These are phyloP conservation scores for Sarocladium oryzae DNA, from an alignment of 2,329 filamentous ascomycete species.

Conservation along the genomic window DNA sequence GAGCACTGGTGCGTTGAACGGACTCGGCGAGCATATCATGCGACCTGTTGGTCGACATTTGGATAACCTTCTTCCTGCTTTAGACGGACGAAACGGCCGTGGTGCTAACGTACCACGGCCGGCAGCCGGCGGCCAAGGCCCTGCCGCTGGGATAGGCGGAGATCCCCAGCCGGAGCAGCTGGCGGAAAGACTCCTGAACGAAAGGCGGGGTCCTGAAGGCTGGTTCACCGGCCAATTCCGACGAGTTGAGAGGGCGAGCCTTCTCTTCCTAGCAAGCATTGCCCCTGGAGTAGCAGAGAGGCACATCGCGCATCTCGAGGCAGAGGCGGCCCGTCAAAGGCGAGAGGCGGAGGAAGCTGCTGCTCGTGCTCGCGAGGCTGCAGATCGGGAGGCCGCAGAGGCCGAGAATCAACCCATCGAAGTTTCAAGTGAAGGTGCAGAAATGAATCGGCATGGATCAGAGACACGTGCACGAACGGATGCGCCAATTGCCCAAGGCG, in stretches of 20 bases:
- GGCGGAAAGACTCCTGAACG: constrained; percentile 48
- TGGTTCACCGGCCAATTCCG: constrained; percentile 37
- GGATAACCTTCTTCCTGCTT: constrained; percentile 48
- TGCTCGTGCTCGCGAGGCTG: constrained; percentile 33
- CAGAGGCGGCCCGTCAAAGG: constrained; percentile 40
- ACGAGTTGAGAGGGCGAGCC: constrained; percentile 50
- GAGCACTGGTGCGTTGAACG: constrained; percentile 53
- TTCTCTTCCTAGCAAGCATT: constrained; percentile 60
- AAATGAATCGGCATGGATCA: background rate
- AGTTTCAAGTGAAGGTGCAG: background rate
- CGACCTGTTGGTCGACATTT: constrained; percentile 52
- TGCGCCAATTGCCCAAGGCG: constrained; percentile 9
- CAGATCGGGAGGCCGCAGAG: constrained; percentile 24
- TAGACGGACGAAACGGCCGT: constrained; percentile 32
- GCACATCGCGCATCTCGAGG: constrained; percentile 54
- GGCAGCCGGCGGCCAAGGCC: constrained; percentile 16
- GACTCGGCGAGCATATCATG: constrained; percentile 47
- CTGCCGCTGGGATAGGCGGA: constrained; percentile 21
- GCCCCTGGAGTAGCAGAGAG: constrained; percentile 60
- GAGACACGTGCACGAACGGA: background rate
- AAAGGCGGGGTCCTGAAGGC: constrained; percentile 22
- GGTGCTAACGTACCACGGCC: background rate
- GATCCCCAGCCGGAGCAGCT: constrained; percentile 41
- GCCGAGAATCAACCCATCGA: constrained; percentile 13
- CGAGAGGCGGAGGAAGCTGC: constrained; percentile 36